Percentiles rank a stretch among this genome's conserved stretches.
phyloP scores from a whole-genome alignment of 768 basidiomycete species.

The Sarcomyxa edulis region DNA sequence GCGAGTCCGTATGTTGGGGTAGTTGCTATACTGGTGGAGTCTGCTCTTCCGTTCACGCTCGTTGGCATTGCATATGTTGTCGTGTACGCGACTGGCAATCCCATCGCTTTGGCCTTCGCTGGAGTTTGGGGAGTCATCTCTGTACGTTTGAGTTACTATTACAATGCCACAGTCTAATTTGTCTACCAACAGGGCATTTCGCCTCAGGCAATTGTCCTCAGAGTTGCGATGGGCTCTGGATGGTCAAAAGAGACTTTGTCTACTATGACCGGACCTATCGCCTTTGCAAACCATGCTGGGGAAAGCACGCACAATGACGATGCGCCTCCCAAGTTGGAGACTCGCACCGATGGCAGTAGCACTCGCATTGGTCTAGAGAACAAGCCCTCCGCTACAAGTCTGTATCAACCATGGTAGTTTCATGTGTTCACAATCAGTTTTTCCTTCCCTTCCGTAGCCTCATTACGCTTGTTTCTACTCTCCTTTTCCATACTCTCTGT shows the following conservation, averaged over 20 bases:
- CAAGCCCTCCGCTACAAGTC: no score
- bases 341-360: no score
- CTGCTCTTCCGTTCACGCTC: slow-evolving; percentile 22
- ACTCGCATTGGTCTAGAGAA: no score
- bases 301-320: no score
- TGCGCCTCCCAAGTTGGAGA: no score
- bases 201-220: slow-evolving; percentile 7
- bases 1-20: slow-evolving; percentile 19
- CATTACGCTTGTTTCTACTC: no score
- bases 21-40: slow-evolving; percentile 21
- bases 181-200: slow-evolving; percentile 3
- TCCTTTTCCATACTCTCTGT: no score
- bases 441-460: no score
- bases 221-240: slow-evolving; percentile 4
- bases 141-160: slow-evolving; percentile 14
- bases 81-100: slow-evolving; percentile 15
- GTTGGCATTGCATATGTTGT: slow-evolving; percentile 20
- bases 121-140: slow-evolving; percentile 22
- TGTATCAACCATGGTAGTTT: no score
- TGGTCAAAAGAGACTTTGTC: slow-evolving; percentile 2
- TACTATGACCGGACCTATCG: no score
- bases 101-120: slow-evolving; percentile 15
- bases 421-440: no score
- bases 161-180: background rate
- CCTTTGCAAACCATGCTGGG: no score